phyloP scores from a whole-genome alignment of 495 filamentous ascomycete genomes.

The Polyplosphaeria fusca region DNA sequence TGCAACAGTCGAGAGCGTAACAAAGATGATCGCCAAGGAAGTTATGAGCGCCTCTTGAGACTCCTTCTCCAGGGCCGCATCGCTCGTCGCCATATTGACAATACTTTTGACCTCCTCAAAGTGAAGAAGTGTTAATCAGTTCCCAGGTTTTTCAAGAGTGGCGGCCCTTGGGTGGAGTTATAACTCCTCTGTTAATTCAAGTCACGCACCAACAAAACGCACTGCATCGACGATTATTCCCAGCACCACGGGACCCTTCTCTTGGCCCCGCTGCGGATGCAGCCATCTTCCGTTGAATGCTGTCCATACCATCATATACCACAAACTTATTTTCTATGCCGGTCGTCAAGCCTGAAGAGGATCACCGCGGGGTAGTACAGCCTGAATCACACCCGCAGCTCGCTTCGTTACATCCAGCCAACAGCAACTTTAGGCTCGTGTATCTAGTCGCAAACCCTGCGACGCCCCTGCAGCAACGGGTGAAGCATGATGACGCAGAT shows the following conservation, averaged over 20 bases:
- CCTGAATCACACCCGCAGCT: conserved; percentile 8
- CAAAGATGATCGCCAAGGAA: conserved; percentile 19
- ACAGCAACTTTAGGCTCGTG: no score
- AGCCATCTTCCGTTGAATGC: conserved; percentile 1
- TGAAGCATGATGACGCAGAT: no score
- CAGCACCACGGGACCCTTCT: neutral
- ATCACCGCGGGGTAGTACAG: conserved; percentile 10
- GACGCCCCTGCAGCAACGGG: no score
- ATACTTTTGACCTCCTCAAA: neutral
- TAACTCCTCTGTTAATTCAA: neutral
- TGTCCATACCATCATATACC: neutral
- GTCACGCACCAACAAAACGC: neutral
- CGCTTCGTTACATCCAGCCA: conserved; percentile 5
- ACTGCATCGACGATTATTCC: neutral
- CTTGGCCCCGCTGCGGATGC: neutral
- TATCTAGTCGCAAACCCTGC: no score
- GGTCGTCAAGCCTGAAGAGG: neutral
- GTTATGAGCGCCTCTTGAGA: conserved; percentile 14
- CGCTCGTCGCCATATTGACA: neutral
- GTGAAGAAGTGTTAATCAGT: neutral
- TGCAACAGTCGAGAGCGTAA: conserved; percentile 9
- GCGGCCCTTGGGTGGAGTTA: neutral
- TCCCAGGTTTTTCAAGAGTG: neutral
- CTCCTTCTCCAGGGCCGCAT: conserved; percentile 1
- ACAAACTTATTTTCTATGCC: conserved; percentile 9